Percentiles rank a stretch among this genome's conserved stretches.
These are phyloP conservation scores for Wallacemonas rigidus DNA, from an alignment of 208 protist species.

Conservation along the genomic window DNA sequence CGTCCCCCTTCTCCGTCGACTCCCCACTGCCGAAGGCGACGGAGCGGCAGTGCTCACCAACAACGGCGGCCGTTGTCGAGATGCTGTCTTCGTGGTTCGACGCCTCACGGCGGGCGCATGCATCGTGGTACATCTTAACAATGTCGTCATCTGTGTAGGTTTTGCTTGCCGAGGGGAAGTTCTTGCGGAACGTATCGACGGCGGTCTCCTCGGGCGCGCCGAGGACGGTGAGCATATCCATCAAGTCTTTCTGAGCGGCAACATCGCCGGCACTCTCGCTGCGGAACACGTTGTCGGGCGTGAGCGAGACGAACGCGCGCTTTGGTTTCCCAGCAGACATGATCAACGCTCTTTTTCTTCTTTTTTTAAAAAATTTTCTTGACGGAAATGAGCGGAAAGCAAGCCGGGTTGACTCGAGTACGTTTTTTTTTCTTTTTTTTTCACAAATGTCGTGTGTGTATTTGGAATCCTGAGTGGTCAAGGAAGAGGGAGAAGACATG, in stretches of 20 bases:
- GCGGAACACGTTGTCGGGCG: constrained; percentile 2
- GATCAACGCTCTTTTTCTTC: too few species aligned
- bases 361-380: too few species aligned
- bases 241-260: constrained; percentile 27
- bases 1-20: neutral
- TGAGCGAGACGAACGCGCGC: constrained; percentile 8
- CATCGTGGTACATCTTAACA: constrained; percentile 24
- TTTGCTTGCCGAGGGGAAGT: constrained; percentile 23
- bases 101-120: constrained; percentile 25
- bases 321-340: neutral
- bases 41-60: neutral
- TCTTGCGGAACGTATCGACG: constrained; percentile 35
- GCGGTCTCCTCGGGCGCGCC: constrained; percentile 21
- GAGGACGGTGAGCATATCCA: constrained; percentile 45
- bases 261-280: neutral
- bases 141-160: constrained; percentile 31
- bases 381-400: neutral
- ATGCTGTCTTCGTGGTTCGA: neutral
- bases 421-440: neutral
- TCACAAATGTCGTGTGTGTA: neutral
- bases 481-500: too few species aligned
- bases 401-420: neutral
- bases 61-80: neutral
- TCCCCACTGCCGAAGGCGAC: neutral
- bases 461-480: neutral